A percentile compares a stretch with the other conserved stretches of the same genome.
Evolutionary conservation across 1,284 basidiomycete genomes (phyloP).

Genomic region (Cryptococcus floricola): DNA sequence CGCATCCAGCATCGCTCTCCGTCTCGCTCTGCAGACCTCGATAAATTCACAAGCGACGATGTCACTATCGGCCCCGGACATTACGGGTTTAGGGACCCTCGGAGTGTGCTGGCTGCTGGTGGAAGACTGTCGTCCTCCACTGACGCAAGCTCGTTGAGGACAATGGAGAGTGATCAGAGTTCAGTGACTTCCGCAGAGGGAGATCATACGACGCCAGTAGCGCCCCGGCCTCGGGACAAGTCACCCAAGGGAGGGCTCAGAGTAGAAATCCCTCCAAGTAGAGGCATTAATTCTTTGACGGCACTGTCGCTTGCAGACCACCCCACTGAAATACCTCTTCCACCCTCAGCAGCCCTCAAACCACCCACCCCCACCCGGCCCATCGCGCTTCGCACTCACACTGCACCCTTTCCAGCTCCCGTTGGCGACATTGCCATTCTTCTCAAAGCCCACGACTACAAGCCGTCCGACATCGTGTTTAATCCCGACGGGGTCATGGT

Average conservation of each 20-base stretch:
- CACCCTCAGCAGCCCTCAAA: background rate
- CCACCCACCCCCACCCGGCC: background rate
- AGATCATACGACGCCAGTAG: background rate
- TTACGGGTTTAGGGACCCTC: conserved; percentile 1
- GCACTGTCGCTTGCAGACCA: conserved; percentile 1
- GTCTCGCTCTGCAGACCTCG: conserved; percentile 42
- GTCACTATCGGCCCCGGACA: conserved; percentile 1
- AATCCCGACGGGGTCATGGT: conserved; percentile 85
- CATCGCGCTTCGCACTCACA: background rate
- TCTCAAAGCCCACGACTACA: conserved; percentile 47
- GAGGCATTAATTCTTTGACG: too few species aligned
- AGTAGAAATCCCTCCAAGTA: background rate
- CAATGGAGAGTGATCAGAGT: background rate
- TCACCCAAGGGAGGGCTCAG: background rate
- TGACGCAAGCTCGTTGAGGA: conserved; percentile 4
- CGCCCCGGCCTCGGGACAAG: background rate
- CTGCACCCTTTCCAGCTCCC: conserved; percentile 6
- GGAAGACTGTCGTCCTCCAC: conserved; percentile 10
- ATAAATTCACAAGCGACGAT: conserved; percentile 32
- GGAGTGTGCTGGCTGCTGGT: conserved; percentile 5
- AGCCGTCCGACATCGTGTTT: conserved; percentile 77
- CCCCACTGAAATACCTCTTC: background rate
- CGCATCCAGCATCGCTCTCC: conserved; percentile 32
- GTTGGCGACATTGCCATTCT: conserved; percentile 38
- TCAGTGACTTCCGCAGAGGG: background rate